Base-by-base conservation (phyloP, 352 stramenopile genomes). In the Thraustochytrium striatum region DNA sequence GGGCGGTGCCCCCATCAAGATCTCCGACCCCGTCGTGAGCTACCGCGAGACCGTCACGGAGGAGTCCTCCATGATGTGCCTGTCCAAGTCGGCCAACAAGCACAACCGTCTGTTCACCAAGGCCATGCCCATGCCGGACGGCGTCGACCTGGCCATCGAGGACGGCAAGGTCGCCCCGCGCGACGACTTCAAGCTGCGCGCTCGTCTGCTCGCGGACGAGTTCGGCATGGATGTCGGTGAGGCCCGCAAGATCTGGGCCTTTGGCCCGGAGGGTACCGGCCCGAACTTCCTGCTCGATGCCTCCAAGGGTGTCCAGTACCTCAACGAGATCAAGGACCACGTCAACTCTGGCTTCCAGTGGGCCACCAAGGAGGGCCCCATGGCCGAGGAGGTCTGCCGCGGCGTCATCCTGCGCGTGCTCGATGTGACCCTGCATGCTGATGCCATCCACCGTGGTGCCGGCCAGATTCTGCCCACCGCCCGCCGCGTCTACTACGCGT, bases 81-180 rank as follows among this genome's bases (percentile, higher is more conserved):
- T 99, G 81, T 97, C 95, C 75, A 99, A 99, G 93, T 99, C 95
- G 81, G 94, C 96, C 55, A 99, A 99, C 94, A 99, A 99, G 89
- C 96, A 99, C 93, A 99, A 99, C 88, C 93, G 96, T 95, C 91
- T 99, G 30, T 99, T 98, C 88, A 93, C 96, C 82, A 92, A 97
- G 69, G 95, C 90, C 52, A 82, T 87, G 47, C 88, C 93, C 62
- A 85, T 99, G 35, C 88, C 89, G 75, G 89, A 97, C 59, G 96
- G 98, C 70, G 88, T 99, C 33, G 94, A 92, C 30, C 88, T 92
- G 30, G 96, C 97, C 81, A 98, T 99, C 82, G 96, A 99, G 83
- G 91, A 98, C 44, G 93, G 94, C 84, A 96, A 97, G 84, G 91
- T 93, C 28, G 85, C 88, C 59, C 86, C 89, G 57, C 91, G 92